Evolutionary conservation across 73 alveolate species (phyloP).

Genomic region (Paramecium tetraurelia): DNA sequence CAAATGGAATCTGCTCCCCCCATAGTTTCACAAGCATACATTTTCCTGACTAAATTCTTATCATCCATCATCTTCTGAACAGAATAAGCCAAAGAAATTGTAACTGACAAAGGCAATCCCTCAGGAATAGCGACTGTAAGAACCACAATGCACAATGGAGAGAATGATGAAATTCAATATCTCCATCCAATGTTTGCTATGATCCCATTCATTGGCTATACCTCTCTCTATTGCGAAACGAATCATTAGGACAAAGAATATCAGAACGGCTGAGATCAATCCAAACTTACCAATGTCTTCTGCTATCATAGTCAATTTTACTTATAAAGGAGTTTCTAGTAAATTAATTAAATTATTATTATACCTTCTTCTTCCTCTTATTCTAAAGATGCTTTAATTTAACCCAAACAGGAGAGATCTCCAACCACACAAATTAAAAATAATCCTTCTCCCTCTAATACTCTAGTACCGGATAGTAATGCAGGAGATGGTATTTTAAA

Average conservation of each 20-base stretch:
- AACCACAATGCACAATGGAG: conserved; percentile 68
- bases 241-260: conserved; percentile 24
- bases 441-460: conserved; percentile 59
- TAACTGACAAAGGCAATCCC: conserved; percentile 80
- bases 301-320: conserved; percentile 66
- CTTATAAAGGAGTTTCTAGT: conserved; percentile 46
- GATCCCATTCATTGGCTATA: conserved; percentile 56
- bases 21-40: conserved; percentile 88
- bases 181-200: conserved; percentile 62
- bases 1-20: conserved; percentile 83
- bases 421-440: conserved; percentile 55
- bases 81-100: conserved; percentile 74
- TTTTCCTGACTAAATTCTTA: conserved; percentile 71
- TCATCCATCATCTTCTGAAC: conserved; percentile 75
- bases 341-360: not conserved
- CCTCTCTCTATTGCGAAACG: conserved; percentile 56
- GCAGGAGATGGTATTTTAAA: conserved; percentile 56
- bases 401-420: conserved; percentile 36
- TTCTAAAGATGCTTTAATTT: conserved; percentile 43
- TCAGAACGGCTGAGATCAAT: conserved; percentile 59
- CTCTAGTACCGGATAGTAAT: conserved; percentile 50
- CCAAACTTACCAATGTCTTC: conserved; percentile 70
- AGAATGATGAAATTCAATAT: conserved; percentile 73
- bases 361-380: conserved; percentile 44
- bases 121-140: conserved; percentile 81